Conservation (phyloP, 331 rosid species). For the Acacia concinna region DNA sequence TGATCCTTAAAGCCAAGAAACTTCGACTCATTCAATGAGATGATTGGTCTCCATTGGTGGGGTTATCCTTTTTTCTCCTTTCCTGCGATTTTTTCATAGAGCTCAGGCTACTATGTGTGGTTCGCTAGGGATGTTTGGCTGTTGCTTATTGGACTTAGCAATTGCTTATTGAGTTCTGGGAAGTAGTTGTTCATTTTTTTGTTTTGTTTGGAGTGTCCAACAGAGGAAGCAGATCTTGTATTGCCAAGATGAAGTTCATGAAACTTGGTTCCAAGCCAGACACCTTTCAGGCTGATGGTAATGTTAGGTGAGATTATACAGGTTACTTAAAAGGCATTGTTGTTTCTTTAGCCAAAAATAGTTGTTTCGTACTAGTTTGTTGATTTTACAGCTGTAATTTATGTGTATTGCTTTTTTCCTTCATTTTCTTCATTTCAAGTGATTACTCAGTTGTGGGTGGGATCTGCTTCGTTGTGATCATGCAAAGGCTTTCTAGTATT, state of each 20-base stretch:
- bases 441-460: background rate
- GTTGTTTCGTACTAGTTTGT: slow-evolving; percentile 25
- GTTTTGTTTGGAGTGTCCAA: slow-evolving; percentile 21
- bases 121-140: slow-evolving; percentile 38
- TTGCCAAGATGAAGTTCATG: slow-evolving; percentile 91
- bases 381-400: background rate
- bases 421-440: slow-evolving; percentile 3
- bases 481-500: background rate
- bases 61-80: slow-evolving; percentile 30
- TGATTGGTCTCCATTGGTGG: slow-evolving; percentile 47
- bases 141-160: slow-evolving; percentile 43
- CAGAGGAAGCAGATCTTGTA: slow-evolving; percentile 47
- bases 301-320: slow-evolving; percentile 73
- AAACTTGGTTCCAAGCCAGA: slow-evolving; percentile 98
- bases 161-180: slow-evolving; percentile 40
- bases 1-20: slow-evolving; percentile 53
- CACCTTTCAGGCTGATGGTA: slow-evolving; percentile 78
- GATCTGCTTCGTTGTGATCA: slow-evolving; percentile 14
- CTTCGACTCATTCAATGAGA: slow-evolving; percentile 43
- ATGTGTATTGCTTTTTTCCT: background rate
- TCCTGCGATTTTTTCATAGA: slow-evolving; percentile 22
- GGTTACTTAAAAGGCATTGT: slow-evolving; percentile 24
- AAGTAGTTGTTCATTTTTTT: slow-evolving; percentile 11
- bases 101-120: slow-evolving; percentile 25
- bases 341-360: background rate